These are phyloP conservation scores for Saccharomyces hybrid DNA, from an alignment of 1,139 yeast genomes.

Conservation along the genomic window DNA sequence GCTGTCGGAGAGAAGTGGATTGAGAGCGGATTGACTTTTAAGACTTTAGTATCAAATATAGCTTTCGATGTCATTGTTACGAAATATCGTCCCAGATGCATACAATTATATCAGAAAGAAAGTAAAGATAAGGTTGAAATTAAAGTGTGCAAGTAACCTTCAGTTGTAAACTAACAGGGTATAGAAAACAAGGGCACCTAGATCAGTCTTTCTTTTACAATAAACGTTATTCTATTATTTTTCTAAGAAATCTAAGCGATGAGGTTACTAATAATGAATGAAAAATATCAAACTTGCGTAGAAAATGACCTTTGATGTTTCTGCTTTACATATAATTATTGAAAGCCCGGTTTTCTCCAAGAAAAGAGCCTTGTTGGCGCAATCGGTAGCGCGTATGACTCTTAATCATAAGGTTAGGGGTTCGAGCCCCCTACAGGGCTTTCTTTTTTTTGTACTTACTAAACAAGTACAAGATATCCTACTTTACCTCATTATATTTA, in stretches of 20 bases:
- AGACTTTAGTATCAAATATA: conserved; percentile 35
- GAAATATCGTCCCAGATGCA: neutral
- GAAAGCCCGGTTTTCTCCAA: too few species aligned
- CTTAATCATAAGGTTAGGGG: conserved; percentile 42
- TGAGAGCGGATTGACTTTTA: conserved; percentile 40
- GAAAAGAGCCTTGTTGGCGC: conserved; percentile 36
- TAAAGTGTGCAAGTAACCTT: neutral
- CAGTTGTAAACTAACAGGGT: neutral
- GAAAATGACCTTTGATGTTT: too few species aligned
- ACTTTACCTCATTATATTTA: too few species aligned
- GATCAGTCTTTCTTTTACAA: too few species aligned
- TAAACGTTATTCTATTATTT: too few species aligned
- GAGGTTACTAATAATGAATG: too few species aligned
- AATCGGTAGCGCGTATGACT: conserved; percentile 43
- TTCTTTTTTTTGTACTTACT: conserved; percentile 9
- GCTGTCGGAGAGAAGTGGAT: conserved; percentile 35
- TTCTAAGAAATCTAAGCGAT: too few species aligned
- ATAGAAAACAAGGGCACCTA: too few species aligned
- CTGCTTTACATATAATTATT: too few species aligned
- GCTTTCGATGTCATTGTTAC: conserved; percentile 1
- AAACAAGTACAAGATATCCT: too few species aligned
- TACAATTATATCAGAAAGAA: neutral
- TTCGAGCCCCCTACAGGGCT: conserved; percentile 43
- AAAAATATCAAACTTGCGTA: too few species aligned
- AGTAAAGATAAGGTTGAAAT: neutral